phyloP scores from a whole-genome alignment of 2,329 filamentous ascomycete species.

The Cordyceps pruinosa region DNA sequence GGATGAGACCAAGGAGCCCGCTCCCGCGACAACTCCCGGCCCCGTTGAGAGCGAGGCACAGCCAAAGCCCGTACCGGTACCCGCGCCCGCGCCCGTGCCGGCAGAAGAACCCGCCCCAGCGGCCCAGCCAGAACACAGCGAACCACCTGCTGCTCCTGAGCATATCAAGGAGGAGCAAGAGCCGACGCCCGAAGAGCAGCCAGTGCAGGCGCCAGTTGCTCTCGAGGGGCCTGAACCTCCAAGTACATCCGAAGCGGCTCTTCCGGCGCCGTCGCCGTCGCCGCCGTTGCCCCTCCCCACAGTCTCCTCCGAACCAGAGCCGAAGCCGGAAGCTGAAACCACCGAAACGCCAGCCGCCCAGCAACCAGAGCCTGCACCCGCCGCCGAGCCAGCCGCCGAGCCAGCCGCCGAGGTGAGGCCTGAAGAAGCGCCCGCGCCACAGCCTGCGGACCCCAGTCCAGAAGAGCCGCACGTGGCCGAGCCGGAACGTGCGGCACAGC shows the following conservation, averaged over 20 bases:
- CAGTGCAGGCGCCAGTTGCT: background rate
- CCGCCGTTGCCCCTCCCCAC: too few species aligned
- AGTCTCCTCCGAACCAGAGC: background rate
- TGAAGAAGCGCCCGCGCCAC: background rate
- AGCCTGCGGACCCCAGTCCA: slow-evolving; percentile 1
- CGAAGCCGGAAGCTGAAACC: background rate
- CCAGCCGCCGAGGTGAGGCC: background rate
- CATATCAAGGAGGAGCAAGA: background rate
- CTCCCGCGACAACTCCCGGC: background rate
- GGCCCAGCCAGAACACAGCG: background rate
- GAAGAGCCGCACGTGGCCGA: slow-evolving; percentile 1
- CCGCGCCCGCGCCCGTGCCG: background rate
- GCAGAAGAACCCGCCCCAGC: background rate
- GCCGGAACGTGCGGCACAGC: background rate
- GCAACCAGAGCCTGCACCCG: background rate
- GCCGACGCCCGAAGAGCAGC: background rate
- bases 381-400: slow-evolving; percentile 2
- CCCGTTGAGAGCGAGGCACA: slow-evolving; percentile 11
- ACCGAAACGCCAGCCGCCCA: background rate
- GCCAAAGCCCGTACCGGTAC: slow-evolving; percentile 8
- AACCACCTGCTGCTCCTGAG: background rate
- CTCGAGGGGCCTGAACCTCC: background rate
- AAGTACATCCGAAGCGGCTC: background rate
- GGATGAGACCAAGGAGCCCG: slow-evolving; percentile 18
- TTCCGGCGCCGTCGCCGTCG: background rate